Base-by-base conservation (phyloP, 2,329 filamentous ascomycete genomes). In the Scorias spongiosa region DNA sequence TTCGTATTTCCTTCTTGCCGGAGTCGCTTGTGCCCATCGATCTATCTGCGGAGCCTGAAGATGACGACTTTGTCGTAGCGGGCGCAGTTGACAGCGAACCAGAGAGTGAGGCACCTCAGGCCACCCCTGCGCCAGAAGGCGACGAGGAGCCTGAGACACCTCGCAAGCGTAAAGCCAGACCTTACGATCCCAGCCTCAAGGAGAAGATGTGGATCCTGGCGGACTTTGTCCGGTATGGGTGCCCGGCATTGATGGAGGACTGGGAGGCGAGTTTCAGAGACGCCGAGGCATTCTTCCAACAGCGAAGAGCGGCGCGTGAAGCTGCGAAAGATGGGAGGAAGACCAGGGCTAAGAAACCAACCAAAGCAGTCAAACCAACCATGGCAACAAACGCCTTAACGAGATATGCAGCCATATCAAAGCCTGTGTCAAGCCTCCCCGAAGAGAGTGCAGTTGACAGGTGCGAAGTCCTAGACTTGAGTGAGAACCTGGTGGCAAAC, bases 1-100 rank as follows among this genome's bases (percentile, higher is more conserved):
- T 95, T 9, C 80, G 89, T 6, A 64, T 96, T 17, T 78, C 83
- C 1, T 93, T 83, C 56, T 68, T 80, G 4, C 91, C 91, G 0
- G 70, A 77, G 2, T 74, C 83, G 28, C 71, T 95, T 12, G 84
- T 94, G 2, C 78, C 78, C 0, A 72, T 96, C 34, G 78, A 93
- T 54, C 65, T 95, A 18, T 74, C 77, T 10, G 69, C 71, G 0
- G 88, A 95, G 57, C 80, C 85, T 43, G 78, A 84, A 32, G 80
- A 84, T 9, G 57, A 58, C 41, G 55, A 57, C 10, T 52, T 53
- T 38, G 65, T 75, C 11, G 60, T 64, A 2, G 49, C 54, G 29
- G 54, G 51, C 32, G 55, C 56, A 7, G 62, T 64, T 10, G 49
- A 49, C 10, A 59, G 58, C 9, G 63, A 66, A 4, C 49, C 49